These are phyloP conservation scores for Cryptosporidium andersoni DNA, from an alignment of 169 alveolate species.

Conservation along the genomic window DNA sequence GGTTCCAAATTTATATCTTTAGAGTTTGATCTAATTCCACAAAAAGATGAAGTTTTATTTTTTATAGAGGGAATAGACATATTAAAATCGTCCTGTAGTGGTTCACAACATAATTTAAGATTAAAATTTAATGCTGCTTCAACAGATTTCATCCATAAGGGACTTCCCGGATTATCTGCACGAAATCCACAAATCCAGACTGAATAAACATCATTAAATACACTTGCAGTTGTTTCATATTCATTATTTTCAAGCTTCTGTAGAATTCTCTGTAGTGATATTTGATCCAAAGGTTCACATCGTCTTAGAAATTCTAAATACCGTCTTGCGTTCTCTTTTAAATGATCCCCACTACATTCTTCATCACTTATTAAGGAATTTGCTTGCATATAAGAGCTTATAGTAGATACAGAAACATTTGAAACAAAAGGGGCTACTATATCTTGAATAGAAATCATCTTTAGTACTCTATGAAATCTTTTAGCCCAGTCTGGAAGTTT, in stretches of 20 bases:
- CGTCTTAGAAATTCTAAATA: slow-evolving; percentile 12
- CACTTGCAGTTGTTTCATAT: slow-evolving; percentile 42
- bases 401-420: slow-evolving; percentile 6
- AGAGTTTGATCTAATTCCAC: background rate
- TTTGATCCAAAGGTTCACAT: slow-evolving; percentile 45
- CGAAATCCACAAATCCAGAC: slow-evolving; percentile 68
- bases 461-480: slow-evolving; percentile 61
- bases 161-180: slow-evolving; percentile 32
- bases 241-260: slow-evolving; percentile 54
- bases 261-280: slow-evolving; percentile 23
- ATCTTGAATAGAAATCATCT: slow-evolving; percentile 55
- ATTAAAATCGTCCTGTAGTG: slow-evolving; percentile 47
- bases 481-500: slow-evolving; percentile 67
- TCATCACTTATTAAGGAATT: background rate
- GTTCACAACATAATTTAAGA: slow-evolving; percentile 50
- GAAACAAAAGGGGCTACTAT: slow-evolving; percentile 39
- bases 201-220: slow-evolving; percentile 48
- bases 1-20: slow-evolving; percentile 17
- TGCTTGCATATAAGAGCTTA: slow-evolving; percentile 24
- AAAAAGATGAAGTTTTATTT: background rate
- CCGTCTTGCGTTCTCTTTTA: background rate
- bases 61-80: slow-evolving; percentile 27
- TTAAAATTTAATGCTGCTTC: slow-evolving; percentile 51
- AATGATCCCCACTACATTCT: background rate
- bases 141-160: slow-evolving; percentile 45